Percentiles rank a stretch among this genome's conserved stretches.
Evolutionary conservation across 2,329 filamentous ascomycete genomes (phyloP).

Genomic region (Cladosporium sp.): DNA sequence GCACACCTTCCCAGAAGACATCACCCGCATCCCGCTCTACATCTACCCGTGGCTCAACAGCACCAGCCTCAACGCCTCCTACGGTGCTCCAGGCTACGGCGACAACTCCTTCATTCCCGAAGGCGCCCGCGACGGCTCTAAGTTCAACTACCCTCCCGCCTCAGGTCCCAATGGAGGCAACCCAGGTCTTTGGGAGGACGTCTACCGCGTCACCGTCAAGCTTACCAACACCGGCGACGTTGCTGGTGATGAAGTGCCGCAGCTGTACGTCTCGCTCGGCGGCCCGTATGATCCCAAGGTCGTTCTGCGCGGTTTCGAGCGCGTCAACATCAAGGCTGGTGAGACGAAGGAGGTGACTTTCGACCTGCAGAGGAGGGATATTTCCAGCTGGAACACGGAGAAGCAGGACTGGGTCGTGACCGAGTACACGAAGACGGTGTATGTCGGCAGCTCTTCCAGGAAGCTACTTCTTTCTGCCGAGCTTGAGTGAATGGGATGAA

Average conservation of each 20-base stretch:
- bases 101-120: slow-evolving; percentile 57
- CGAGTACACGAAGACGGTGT: slow-evolving; percentile 51
- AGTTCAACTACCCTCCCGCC: slow-evolving; percentile 56
- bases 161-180: slow-evolving; percentile 60
- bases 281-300: slow-evolving; percentile 61
- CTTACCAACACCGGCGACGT: slow-evolving; percentile 64
- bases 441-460: slow-evolving; percentile 54
- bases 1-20: slow-evolving; percentile 54
- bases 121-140: slow-evolving; percentile 49
- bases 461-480: slow-evolving; percentile 38
- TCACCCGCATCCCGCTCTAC: slow-evolving; percentile 50
- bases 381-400: slow-evolving; percentile 76
- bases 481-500: slow-evolving; percentile 2
- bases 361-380: slow-evolving; percentile 67
- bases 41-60: slow-evolving; percentile 68
- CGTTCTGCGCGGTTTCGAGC: slow-evolving; percentile 74
- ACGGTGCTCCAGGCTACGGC: slow-evolving; percentile 56
- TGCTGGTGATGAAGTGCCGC: slow-evolving; percentile 63
- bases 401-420: slow-evolving; percentile 76
- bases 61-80: slow-evolving; percentile 52
- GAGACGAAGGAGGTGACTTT: slow-evolving; percentile 59
- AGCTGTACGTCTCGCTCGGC: slow-evolving; percentile 73
- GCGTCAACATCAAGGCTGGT: slow-evolving; percentile 66
- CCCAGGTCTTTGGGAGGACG: slow-evolving; percentile 58
- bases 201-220: slow-evolving; percentile 63